Base-by-base conservation (phyloP, 2,329 filamentous ascomycete genomes). In the Fusarium verticillioides region DNA sequence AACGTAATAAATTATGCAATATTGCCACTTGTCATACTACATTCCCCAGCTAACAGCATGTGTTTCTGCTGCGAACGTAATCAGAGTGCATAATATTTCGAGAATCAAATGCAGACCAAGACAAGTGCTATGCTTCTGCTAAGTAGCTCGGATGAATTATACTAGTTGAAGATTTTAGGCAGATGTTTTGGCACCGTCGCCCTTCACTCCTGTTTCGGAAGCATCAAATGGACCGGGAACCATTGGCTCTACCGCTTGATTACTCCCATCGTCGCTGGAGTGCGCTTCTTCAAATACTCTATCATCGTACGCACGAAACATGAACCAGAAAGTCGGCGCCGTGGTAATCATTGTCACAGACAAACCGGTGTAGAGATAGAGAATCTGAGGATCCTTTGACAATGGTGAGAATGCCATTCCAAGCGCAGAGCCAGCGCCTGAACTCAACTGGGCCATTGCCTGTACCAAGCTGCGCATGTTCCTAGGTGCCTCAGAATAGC, bases 401-500 rank as follows among this genome's bases (percentile, higher is more conserved):
- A 60, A 12, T 9, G 43, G 43, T 2, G 57, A 60, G 10, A 49
- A 50, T 18, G 57, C 57, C 57, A 60, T 60, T 15, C 57, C 43
- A 23, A 60, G 57, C 9, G 57, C 57, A 15, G 57, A 60, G 8
- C 57, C 43, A 50, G 57, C 57, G 16, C 43, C 57, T 2, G 57
- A 60, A 19, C 57, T 50, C 26, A 60, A 26, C 16, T 60, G 57
- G 19, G 57, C 57, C 57, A 50, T 60, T 1, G 57, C 57, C 7
- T 60, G 57, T 34, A 60, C 57, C 16, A 60, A 26, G 18, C 43
- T 60, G 6, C 57, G 57, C 43, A 60, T 60, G 7, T 60, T 50
- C 10, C 34, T 60, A 2, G 57, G 57, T 7, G 57, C 57, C 11
- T 60, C 57, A 9, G 57, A 60, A 7, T 60, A 60, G 26, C 57